Evolutionary conservation across 1,284 basidiomycete genomes (phyloP), one percentile per base, ranked within the genome.

Genomic region (Ceratobasidium sp.): DNA sequence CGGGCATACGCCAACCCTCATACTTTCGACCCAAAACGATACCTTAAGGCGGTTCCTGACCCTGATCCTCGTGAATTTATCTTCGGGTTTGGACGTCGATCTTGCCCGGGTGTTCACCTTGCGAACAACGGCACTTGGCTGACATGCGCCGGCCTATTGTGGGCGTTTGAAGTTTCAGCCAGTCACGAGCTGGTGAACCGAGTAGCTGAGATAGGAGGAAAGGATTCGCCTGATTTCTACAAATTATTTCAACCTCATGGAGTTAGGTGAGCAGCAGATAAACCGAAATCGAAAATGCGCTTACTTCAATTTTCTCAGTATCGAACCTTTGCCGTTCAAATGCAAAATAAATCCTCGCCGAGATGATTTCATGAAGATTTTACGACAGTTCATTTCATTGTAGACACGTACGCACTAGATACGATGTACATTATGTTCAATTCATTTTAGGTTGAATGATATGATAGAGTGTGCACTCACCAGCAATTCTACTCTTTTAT

Each of bases 1-100:
- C 53, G 68, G 18, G 79, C 82, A 7, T 88, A 86, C 79, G 83
- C 85, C 1, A 82, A 87, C 40, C 86, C 88, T 3, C 82, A 83
- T 20, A 78, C 76, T 3, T 88, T 88, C 82, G 83, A 84, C 26
- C 87, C 87, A 15, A 86, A 86, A 67, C 83, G 87, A n/a, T 85
- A 81, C 75, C 66, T 85, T 6, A 82, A 82, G 49, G 78, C 79
- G 1, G 78, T 20, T 18, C 72, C 78, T 20, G 79, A 82, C 42
- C 79, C 77, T 39, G 83, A 86, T 69, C 72, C 72, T 5, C 83
- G 85, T 7, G 66, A 55, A 39, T 64, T n/a, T 49, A 20, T 53
- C 18, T 75, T 75, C 42, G 72, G 72, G 13, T 75, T 75, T 42
- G 72, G 72, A 3, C 58, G 60, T 42, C 9, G 64, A 69, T 3